Percentiles rank a stretch among this genome's conserved stretches.
Conservation (phyloP, 176 grass and related monocot species). For the Oryza brachyantha region DNA sequence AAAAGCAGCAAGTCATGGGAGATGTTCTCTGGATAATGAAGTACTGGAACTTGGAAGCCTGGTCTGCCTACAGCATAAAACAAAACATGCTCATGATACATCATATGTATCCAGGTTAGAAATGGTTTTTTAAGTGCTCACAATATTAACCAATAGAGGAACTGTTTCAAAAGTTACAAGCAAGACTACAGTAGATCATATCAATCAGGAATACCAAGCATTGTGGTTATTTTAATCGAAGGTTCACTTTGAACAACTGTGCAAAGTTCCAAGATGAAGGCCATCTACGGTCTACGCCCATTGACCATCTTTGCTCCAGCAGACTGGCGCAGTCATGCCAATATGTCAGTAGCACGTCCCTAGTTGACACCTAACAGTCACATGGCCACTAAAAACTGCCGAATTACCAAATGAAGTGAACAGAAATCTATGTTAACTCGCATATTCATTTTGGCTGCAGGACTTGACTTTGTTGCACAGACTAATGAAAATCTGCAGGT, state of each 20-base stretch:
- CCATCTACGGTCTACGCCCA: background rate
- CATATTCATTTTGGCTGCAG: background rate
- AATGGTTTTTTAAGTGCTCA: background rate
- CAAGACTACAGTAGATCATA: background rate
- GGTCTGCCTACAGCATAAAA: conserved; percentile 54
- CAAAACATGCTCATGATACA: conserved; percentile 1
- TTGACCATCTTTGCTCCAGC: background rate
- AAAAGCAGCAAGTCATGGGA: conserved; percentile 55
- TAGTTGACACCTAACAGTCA: too few relatives aligned
- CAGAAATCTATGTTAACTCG: background rate
- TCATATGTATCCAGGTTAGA: background rate
- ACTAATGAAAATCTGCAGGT: background rate
- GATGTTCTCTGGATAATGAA: conserved; percentile 69
- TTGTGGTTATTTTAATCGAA: background rate
- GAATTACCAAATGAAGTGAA: background rate
- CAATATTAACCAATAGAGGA: background rate
- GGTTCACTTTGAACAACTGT: background rate
- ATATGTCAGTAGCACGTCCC: background rate
- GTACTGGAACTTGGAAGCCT: conserved; percentile 68
- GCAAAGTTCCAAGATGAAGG: background rate
- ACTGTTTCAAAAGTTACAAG: conserved; percentile 1
- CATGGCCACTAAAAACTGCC: background rate
- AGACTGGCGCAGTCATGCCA: background rate
- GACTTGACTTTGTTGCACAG: background rate
- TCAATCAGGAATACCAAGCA: background rate